phyloP scores from a whole-genome alignment of 2,329 filamentous ascomycete species.

The Hortaea sp. region DNA sequence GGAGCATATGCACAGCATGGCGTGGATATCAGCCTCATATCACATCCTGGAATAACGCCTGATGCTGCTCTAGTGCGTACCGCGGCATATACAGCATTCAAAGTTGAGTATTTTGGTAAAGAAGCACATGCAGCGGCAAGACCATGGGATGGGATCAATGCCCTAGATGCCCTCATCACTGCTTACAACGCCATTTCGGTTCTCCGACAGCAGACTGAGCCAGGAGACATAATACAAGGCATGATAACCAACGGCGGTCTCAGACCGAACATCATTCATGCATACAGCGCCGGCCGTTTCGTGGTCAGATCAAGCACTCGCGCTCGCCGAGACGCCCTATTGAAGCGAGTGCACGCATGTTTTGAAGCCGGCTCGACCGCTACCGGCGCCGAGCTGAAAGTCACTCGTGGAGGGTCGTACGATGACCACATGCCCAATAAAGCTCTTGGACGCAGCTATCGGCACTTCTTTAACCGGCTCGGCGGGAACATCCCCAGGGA shows the following conservation, averaged over 20 bases:
- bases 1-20: slow-evolving; percentile 33
- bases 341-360: slow-evolving; percentile 28
- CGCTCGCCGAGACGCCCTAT: slow-evolving; percentile 22
- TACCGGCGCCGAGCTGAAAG: slow-evolving; percentile 40
- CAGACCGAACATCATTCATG: slow-evolving; percentile 31
- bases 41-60: slow-evolving; percentile 26
- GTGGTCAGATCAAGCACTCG: slow-evolving; percentile 26
- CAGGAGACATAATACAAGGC: slow-evolving; percentile 30
- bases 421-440: slow-evolving; percentile 47
- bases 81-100: slow-evolving; percentile 41
- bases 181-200: slow-evolving; percentile 26
- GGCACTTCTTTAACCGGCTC: slow-evolving; percentile 21
- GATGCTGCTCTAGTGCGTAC: slow-evolving; percentile 43
- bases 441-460: slow-evolving; percentile 29
- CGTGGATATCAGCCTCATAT: slow-evolving; percentile 24
- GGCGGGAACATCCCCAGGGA: slow-evolving; percentile 26
- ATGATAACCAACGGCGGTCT: slow-evolving; percentile 20
- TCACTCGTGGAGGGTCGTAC: slow-evolving; percentile 37
- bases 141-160: slow-evolving; percentile 27
- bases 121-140: slow-evolving; percentile 28
- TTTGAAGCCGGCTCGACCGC: slow-evolving; percentile 38
- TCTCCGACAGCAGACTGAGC: slow-evolving; percentile 30
- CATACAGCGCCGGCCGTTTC: slow-evolving; percentile 28
- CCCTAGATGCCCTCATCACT: slow-evolving; percentile 24
- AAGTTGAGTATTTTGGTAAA: slow-evolving; percentile 40